phyloP scores from a whole-genome alignment of 306 rosid species.

The Trifolium pratense region DNA sequence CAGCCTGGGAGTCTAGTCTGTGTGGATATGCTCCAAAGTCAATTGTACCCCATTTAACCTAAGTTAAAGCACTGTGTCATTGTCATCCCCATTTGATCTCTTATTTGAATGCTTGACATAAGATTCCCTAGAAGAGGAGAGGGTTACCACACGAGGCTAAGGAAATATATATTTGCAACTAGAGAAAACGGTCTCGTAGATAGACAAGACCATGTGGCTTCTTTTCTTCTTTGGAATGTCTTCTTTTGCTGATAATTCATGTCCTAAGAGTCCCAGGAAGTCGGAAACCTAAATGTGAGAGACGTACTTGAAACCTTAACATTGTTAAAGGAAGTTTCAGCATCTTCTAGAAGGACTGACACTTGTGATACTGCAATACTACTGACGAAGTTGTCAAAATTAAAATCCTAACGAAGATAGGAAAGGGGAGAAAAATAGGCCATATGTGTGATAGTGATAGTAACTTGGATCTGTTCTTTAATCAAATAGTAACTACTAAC shows the following conservation, averaged over 20 bases:
- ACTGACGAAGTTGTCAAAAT: conserved; percentile 18
- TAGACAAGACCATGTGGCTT: too few species aligned
- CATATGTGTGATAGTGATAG: background rate
- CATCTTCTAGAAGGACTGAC: conserved; percentile 5
- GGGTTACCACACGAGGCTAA: background rate
- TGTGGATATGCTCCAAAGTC: conserved; percentile 5
- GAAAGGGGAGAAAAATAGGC: background rate
- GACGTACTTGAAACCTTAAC: conserved; percentile 11
- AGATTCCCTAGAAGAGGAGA: conserved; percentile 17
- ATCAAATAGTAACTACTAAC: background rate
- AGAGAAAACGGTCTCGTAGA: background rate
- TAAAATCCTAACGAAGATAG: background rate
- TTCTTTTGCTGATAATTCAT: too few species aligned
- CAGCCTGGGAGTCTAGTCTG: background rate
- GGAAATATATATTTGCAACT: background rate
- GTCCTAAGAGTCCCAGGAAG: background rate
- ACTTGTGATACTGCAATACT: background rate
- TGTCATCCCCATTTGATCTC: conserved; percentile 2
- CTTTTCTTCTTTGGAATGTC: too few species aligned
- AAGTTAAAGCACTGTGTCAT: background rate
- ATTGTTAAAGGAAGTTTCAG: conserved; percentile 14
- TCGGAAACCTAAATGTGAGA: conserved; percentile 19
- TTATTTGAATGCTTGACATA: background rate
- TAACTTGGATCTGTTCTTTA: background rate
- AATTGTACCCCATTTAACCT: background rate